Conservation (phyloP, 805 yeast genomes). For the Yamadazyma philogaea region DNA sequence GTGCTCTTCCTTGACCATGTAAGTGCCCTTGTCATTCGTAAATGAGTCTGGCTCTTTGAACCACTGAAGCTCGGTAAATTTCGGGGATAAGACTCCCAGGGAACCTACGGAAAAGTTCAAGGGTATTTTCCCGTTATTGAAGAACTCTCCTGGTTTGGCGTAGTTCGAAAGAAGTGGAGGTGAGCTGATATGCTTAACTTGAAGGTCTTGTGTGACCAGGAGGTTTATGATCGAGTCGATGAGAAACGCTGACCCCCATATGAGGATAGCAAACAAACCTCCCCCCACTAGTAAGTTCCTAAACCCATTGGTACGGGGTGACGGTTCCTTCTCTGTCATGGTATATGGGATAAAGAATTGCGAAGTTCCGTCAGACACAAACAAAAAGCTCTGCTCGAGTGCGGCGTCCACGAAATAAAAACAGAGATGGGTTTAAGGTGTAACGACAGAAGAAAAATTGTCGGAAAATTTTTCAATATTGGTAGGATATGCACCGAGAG, state of each 20-base stretch:
- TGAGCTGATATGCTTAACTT: background rate
- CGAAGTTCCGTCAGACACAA: background rate
- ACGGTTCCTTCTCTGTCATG: conserved; percentile 3
- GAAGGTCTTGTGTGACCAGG: background rate
- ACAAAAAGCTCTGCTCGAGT: background rate
- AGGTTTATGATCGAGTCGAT: conserved; percentile 21
- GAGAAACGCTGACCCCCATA: conserved; percentile 39
- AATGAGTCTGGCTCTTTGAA: conserved; percentile 49
- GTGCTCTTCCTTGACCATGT: conserved; percentile 38
- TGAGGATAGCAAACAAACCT: conserved; percentile 23
- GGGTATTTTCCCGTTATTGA: conserved; percentile 20
- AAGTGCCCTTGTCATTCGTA: conserved; percentile 63
- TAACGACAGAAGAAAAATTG: background rate
- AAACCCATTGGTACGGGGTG: background rate
- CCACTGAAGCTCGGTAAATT: conserved; percentile 65
- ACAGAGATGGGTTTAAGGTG: background rate
- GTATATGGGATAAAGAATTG: background rate
- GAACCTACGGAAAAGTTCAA: conserved; percentile 38
- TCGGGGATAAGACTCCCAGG: conserved; percentile 55
- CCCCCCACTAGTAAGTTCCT: conserved; percentile 11
- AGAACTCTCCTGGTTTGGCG: conserved; percentile 1
- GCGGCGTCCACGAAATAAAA: background rate
- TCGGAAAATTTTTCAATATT: too few relatives aligned
- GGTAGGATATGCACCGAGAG: too few relatives aligned
- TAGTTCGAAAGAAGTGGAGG: conserved; percentile 7